phyloP scores from a whole-genome alignment of 1,284 basidiomycete species.

The Apiotrichum domesticum region DNA sequence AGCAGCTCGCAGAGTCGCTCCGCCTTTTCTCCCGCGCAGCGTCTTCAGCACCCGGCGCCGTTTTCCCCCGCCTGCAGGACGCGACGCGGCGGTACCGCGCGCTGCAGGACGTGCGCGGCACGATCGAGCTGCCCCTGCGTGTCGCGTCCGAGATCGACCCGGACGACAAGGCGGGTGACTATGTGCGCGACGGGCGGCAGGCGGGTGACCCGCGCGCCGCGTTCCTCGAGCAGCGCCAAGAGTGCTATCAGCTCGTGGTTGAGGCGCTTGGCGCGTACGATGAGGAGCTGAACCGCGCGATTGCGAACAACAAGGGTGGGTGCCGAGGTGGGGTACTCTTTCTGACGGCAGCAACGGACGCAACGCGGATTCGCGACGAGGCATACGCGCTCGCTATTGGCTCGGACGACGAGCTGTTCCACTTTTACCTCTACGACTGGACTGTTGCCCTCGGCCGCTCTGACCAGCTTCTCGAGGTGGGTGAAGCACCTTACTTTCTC shows the following conservation, averaged over 20 bases:
- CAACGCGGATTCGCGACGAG: constrained; percentile 39
- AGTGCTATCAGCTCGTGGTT: constrained; percentile 76
- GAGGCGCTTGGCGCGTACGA: constrained; percentile 78
- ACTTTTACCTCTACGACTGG: constrained; percentile 93
- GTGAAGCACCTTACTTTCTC: constrained; percentile 20
- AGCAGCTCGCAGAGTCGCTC: constrained; percentile 73
- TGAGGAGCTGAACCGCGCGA: constrained; percentile 45
- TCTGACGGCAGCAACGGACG: neutral
- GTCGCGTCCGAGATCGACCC: constrained; percentile 78
- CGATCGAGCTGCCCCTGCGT: constrained; percentile 75
- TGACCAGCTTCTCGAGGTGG: constrained; percentile 82
- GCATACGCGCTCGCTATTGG: constrained; percentile 60
- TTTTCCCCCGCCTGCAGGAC: constrained; percentile 76
- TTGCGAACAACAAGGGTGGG: constrained; percentile 7
- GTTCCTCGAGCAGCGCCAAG: constrained; percentile 58
- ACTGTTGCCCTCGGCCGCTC: constrained; percentile 69
- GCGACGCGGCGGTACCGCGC: constrained; percentile 80
- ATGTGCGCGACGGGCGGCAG: constrained; percentile 64
- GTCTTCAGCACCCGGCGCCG: constrained; percentile 61
- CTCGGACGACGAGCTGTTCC: constrained; percentile 86
- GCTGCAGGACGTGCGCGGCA: constrained; percentile 59
- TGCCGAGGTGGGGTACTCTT: constrained; percentile 12
- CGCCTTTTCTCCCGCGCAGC: constrained; percentile 74
- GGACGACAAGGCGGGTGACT: constrained; percentile 68
- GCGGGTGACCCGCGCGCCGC: constrained; percentile 57